A percentile compares a stretch with the other conserved stretches of the same genome.
These are phyloP conservation scores for Samsoniella hepiali DNA, from an alignment of 2,329 filamentous ascomycete species.

Conservation along the genomic window DNA sequence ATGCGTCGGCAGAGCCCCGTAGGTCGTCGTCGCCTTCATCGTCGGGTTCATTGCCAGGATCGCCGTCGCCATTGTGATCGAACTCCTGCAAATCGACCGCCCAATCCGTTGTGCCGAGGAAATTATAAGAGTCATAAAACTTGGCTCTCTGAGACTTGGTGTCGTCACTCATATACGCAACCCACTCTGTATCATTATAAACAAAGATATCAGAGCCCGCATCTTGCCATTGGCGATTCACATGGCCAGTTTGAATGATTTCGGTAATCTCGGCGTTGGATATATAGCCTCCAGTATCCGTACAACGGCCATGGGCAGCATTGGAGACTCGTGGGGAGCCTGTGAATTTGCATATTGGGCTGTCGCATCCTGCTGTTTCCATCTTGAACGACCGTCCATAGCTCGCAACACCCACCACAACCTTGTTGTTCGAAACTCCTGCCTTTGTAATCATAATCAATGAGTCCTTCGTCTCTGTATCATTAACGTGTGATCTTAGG, in stretches of 20 bases:
- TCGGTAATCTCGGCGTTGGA: constrained; percentile 31
- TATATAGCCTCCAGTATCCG: constrained; percentile 30
- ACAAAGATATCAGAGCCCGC: background rate
- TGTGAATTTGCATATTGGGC: constrained; percentile 23
- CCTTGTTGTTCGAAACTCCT: constrained; percentile 28
- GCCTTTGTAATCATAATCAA: constrained; percentile 36
- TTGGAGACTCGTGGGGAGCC: constrained; percentile 23
- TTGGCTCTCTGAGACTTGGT: constrained; percentile 17
- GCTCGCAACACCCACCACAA: constrained; percentile 31
- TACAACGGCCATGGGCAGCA: constrained; percentile 28
- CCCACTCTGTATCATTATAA: constrained; percentile 19
- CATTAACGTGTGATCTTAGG: constrained; percentile 35
- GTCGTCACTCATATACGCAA: constrained; percentile 22
- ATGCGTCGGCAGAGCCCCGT: background rate
- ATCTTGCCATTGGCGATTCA: constrained; percentile 16
- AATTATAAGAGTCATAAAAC: constrained; percentile 12
- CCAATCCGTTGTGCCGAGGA: constrained; percentile 24
- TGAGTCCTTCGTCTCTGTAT: constrained; percentile 33
- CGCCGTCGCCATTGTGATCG: background rate
- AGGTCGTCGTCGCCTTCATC: background rate
- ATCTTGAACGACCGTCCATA: constrained; percentile 33
- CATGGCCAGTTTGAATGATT: constrained; percentile 26
- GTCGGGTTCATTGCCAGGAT: no score
- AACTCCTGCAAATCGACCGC: constrained; percentile 22
- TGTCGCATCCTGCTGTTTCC: constrained; percentile 24